Conservation (phyloP, 2,329 filamentous ascomycete species). For the Exophiala alcalophila region DNA sequence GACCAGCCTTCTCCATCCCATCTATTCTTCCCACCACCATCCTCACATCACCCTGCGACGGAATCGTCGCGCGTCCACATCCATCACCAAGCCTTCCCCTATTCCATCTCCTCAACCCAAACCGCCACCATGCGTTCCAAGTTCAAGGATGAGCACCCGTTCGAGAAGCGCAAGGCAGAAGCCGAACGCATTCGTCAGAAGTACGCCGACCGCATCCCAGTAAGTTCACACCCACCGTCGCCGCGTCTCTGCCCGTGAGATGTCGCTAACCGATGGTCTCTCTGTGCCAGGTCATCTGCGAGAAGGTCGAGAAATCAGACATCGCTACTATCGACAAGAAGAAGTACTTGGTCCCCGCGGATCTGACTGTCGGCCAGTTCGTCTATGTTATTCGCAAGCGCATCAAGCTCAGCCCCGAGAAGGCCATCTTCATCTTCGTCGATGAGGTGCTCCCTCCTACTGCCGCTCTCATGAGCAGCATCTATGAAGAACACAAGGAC, state of each 20-base stretch:
- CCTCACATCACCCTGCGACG: slow-evolving; percentile 19
- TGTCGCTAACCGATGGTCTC: slow-evolving; percentile 22
- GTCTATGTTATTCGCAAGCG: slow-evolving; percentile 99
- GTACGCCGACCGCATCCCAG: slow-evolving; percentile 96
- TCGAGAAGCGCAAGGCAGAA: slow-evolving; percentile 99
- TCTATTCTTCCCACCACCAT: slow-evolving; percentile 27
- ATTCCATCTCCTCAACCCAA: too few species aligned
- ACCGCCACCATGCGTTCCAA: slow-evolving; percentile 94
- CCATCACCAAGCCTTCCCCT: slow-evolving; percentile 72
- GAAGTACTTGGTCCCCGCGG: slow-evolving; percentile 97
- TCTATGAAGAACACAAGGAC: slow-evolving; percentile 98
- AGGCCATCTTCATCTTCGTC: slow-evolving; percentile 99
- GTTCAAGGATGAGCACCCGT: slow-evolving; percentile 99
- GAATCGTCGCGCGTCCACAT: too few species aligned
- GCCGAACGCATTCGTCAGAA: slow-evolving; percentile 99
- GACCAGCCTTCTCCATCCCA: slow-evolving; percentile 27
- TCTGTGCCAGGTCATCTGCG: slow-evolving; percentile 99
- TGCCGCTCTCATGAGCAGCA: slow-evolving; percentile 96
- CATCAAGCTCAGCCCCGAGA: slow-evolving; percentile 98
- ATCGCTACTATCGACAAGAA: slow-evolving; percentile 99
- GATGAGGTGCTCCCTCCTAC: slow-evolving; percentile 96
- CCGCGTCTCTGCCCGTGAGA: slow-evolving; percentile 4
- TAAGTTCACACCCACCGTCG: slow-evolving; percentile 52
- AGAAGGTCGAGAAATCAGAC: slow-evolving; percentile 99
- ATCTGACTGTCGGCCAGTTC: slow-evolving; percentile 98